A percentile compares a stretch with the other conserved stretches of the same genome.
Evolutionary conservation across 1,284 basidiomycete species (phyloP).

Genomic region (Wolfiporia cocos): DNA sequence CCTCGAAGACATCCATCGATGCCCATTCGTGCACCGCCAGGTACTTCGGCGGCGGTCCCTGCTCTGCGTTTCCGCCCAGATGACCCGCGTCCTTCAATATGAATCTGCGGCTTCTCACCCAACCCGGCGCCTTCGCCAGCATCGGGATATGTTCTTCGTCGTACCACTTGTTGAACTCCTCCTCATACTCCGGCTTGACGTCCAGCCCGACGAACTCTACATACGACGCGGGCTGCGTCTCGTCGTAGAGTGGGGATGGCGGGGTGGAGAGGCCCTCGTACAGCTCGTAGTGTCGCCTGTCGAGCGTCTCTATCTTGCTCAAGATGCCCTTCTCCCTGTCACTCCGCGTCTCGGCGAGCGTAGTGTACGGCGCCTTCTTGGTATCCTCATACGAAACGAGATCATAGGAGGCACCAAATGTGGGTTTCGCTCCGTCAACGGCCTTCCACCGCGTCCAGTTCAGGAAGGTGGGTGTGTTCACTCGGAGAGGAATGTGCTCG

Average conservation of each 20-base stretch:
- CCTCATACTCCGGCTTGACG: conserved; percentile 29
- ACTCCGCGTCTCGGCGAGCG: conserved; percentile 45
- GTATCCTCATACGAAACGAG: conserved; percentile 42
- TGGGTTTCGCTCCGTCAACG: conserved; percentile 34
- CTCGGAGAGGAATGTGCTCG: conserved; percentile 56
- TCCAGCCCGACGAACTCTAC: conserved; percentile 29
- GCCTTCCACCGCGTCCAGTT: conserved; percentile 45
- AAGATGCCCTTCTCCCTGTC: conserved; percentile 48
- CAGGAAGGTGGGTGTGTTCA: conserved; percentile 45
- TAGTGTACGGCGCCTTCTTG: conserved; percentile 40
- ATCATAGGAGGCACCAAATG: conserved; percentile 55
- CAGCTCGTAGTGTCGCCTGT: conserved; percentile 45
- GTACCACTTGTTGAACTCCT: conserved; percentile 36
- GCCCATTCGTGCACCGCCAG: conserved; percentile 32
- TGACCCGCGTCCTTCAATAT: conserved; percentile 25
- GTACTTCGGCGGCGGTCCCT: conserved; percentile 25
- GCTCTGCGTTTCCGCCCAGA: conserved; percentile 13
- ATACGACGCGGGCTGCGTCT: conserved; percentile 24
- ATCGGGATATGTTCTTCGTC: conserved; percentile 31
- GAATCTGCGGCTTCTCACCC: conserved; percentile 31
- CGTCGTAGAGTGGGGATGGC: conserved; percentile 24
- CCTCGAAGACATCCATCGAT: conserved; percentile 16
- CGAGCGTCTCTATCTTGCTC: conserved; percentile 40
- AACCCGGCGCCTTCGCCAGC: conserved; percentile 30
- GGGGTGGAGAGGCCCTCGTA: conserved; percentile 22